phyloP scores from a whole-genome alignment of 139 green algal genomes.

The Micractinium conductrix region DNA sequence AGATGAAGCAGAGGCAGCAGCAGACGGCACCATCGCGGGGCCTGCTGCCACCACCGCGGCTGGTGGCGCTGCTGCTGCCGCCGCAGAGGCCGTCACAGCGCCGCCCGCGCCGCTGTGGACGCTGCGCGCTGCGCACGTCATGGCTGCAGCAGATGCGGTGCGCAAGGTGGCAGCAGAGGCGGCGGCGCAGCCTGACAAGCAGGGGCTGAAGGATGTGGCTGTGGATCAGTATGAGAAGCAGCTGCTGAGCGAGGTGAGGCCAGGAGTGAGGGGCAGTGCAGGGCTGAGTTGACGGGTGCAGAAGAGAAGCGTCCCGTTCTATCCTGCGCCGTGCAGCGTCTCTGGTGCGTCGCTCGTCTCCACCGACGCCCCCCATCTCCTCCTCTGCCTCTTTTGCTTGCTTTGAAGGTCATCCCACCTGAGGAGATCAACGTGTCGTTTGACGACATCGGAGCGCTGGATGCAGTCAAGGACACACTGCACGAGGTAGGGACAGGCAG shows the following conservation, averaged over 20 bases:
- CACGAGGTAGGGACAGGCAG: conserved; percentile 41
- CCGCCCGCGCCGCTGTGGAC: background rate
- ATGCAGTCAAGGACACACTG: conserved; percentile 59
- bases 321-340: background rate
- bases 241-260: conserved; percentile 56
- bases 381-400: background rate
- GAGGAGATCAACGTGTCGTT: conserved; percentile 63
- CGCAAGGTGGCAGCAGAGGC: conserved; percentile 29
- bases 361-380: too few species aligned
- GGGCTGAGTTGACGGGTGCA: background rate
- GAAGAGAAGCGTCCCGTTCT: background rate
- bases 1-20: background rate
- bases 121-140: conserved; percentile 14
- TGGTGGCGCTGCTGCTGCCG: background rate
- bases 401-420: conserved; percentile 57
- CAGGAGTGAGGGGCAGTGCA: too few species aligned
- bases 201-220: conserved; percentile 47
- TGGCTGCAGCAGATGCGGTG: conserved; percentile 31
- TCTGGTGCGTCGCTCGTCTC: too few species aligned
- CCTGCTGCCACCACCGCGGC: background rate
- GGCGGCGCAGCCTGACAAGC: conserved; percentile 17
- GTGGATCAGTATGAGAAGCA: conserved; percentile 70
- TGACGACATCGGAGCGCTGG: conserved; percentile 71
- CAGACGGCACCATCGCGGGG: background rate
- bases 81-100: background rate